Conservation (phyloP, 2,329 filamentous ascomycete genomes). For the Exserohilum turcica region DNA sequence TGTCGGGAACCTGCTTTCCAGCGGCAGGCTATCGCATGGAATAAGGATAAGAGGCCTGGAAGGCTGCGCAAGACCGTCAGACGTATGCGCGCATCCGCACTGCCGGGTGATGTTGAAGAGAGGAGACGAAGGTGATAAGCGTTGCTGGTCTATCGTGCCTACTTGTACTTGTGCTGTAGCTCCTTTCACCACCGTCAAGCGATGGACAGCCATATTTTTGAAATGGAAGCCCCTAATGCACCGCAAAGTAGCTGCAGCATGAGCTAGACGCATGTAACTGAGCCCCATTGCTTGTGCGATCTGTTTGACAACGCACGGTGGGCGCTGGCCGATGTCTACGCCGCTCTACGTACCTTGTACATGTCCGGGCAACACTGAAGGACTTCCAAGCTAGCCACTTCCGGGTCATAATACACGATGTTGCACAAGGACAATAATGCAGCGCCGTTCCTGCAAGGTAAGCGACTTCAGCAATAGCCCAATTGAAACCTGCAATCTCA, state of each 20-base stretch:
- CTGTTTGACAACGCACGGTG: neutral
- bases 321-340: neutral
- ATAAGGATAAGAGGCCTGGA: constrained; percentile 16
- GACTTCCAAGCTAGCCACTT: neutral
- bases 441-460: neutral
- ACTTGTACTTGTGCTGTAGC: constrained; percentile 3
- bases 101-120: neutral
- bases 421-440: constrained; percentile 3
- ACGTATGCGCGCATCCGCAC: neutral
- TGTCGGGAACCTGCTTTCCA: constrained; percentile 2
- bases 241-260: constrained; percentile 6
- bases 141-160: neutral
- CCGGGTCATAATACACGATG: neutral
- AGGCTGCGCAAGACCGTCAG: neutral
- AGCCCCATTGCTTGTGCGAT: neutral
- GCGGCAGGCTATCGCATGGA: constrained; percentile 19
- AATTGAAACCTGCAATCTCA: neutral
- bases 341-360: neutral
- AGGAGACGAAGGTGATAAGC: neutral
- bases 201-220: neutral
- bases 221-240: constrained; percentile 2
- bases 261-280: neutral
- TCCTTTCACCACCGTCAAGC: neutral
- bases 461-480: neutral
- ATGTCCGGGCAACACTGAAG: neutral